phyloP scores from a whole-genome alignment of 208 protist genomes.

The Acanthamoeba castellanii region DNA sequence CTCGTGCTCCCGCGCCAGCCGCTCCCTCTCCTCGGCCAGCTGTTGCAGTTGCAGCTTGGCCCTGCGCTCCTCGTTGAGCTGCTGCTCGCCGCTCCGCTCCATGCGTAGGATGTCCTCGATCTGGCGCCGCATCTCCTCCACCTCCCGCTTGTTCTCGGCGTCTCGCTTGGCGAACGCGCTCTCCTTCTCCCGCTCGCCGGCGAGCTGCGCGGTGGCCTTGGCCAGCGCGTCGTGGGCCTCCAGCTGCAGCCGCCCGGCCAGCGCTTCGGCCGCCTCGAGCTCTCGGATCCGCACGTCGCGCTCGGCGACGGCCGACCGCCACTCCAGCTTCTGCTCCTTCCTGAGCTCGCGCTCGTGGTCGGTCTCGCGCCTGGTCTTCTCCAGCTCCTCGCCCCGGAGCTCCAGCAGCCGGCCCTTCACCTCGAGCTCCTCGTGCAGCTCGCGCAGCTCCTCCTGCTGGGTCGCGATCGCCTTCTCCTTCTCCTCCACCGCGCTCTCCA shows the following conservation, averaged over 20 bases:
- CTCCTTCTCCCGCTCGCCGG: not conserved
- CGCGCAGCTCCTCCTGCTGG: not conserved
- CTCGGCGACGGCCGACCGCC: not conserved
- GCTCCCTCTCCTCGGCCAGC: not conserved
- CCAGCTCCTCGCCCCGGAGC: not conserved
- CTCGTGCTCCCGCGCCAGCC: not conserved
- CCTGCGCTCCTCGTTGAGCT: not conserved
- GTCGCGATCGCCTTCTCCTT: not conserved
- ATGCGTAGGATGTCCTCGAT: slow-evolving; percentile 39
- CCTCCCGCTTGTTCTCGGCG: slow-evolving; percentile 33
- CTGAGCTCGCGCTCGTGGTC: not conserved
- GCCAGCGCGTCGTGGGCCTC: not conserved
- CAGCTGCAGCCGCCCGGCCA: not conserved
- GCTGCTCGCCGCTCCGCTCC: not conserved
- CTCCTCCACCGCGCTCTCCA: not conserved
- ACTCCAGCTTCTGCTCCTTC: slow-evolving; percentile 46
- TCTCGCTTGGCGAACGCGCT: not conserved
- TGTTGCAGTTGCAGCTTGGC: slow-evolving; percentile 10
- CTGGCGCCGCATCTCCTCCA: slow-evolving; percentile 39
- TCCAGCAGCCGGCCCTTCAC: not conserved
- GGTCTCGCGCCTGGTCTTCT: not conserved
- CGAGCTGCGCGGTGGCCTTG: not conserved
- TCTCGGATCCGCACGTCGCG: not conserved
- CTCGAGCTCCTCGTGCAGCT: slow-evolving; percentile 30
- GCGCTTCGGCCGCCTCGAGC: not conserved